phyloP scores from a whole-genome alignment of 2,329 filamentous ascomycete genomes.

The Thielaviopsis euricoi region DNA sequence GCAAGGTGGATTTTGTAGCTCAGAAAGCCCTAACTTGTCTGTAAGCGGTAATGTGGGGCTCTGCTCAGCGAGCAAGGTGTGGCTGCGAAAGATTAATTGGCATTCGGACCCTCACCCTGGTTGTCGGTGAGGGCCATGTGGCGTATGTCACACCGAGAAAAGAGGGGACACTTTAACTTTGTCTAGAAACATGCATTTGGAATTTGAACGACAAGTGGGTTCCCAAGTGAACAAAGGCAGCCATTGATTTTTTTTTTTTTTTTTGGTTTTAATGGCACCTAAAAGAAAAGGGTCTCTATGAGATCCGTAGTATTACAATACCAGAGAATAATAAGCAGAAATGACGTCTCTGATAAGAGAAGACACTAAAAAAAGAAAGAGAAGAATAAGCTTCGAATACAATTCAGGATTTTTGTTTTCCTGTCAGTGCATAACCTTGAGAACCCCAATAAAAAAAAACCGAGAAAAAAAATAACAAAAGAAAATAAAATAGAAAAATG shows the following conservation, averaged over 20 bases:
- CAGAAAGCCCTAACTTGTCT: no score
- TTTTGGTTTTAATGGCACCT: no score
- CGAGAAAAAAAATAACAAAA: background rate
- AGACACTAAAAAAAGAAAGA: background rate
- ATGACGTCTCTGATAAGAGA: background rate
- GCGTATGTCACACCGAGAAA: constrained; percentile 4
- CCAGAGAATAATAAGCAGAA: background rate
- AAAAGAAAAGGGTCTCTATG: no score
- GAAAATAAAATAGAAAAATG: background rate
- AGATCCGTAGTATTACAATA: background rate
- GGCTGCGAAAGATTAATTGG: background rate
- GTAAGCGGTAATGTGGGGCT: no score
- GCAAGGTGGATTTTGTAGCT: no score
- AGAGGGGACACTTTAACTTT: background rate
- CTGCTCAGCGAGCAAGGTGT: background rate
- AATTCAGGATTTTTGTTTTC: background rate
- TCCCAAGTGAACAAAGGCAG: background rate
- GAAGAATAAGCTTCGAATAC: background rate
- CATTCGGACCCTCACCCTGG: background rate
- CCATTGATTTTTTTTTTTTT: no score
- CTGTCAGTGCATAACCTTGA: background rate
- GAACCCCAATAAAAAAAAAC: background rate
- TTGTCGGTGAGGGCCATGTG: background rate
- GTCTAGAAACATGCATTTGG: background rate
- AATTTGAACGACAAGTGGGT: background rate